Conservation (phyloP, 768 basidiomycete species). For the Lactarius akahatsu region DNA sequence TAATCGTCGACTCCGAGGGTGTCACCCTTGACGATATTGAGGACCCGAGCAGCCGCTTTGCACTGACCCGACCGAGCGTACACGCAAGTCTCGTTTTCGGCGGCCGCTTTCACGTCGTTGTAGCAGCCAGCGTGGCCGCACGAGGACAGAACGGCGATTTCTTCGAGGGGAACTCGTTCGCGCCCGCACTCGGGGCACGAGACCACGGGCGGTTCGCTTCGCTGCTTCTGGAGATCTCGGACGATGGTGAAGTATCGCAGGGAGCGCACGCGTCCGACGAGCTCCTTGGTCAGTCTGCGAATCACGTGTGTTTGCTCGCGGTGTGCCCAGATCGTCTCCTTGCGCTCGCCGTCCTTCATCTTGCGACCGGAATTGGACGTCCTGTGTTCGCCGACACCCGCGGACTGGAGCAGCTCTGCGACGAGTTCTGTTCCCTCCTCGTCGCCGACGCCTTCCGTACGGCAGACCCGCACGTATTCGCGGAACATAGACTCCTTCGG, state of each 20-base stretch:
- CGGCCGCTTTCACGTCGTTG: conserved; percentile 67
- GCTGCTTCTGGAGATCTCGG: conserved; percentile 80
- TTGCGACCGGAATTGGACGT: conserved; percentile 29
- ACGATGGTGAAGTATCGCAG: conserved; percentile 91
- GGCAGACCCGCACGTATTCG: conserved; percentile 69
- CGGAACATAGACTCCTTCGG: conserved; percentile 74
- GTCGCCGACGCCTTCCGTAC: conserved; percentile 74
- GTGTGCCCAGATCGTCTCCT: conserved; percentile 73
- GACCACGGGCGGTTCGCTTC: conserved; percentile 55
- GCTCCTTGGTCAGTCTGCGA: conserved; percentile 80
- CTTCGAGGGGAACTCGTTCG: conserved; percentile 55
- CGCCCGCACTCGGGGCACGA: conserved; percentile 63
- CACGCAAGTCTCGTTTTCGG: conserved; percentile 80
- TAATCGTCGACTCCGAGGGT: conserved; percentile 80
- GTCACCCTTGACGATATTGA: conserved; percentile 81
- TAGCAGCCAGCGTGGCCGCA: conserved; percentile 89
- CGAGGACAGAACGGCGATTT: conserved; percentile 83
- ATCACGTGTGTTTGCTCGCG: conserved; percentile 87
- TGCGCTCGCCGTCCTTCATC: conserved; percentile 58
- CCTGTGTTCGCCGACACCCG: conserved; percentile 44
- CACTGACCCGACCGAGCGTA: conserved; percentile 68
- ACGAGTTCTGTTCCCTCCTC: conserved; percentile 68
- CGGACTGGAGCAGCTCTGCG: conserved; percentile 57
- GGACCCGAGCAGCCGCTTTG: conserved; percentile 71
- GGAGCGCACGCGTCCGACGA: conserved; percentile 86